These are phyloP conservation scores for Periconia macrospinosa DNA, from an alignment of 2,329 filamentous ascomycete genomes.

Conservation along the genomic window DNA sequence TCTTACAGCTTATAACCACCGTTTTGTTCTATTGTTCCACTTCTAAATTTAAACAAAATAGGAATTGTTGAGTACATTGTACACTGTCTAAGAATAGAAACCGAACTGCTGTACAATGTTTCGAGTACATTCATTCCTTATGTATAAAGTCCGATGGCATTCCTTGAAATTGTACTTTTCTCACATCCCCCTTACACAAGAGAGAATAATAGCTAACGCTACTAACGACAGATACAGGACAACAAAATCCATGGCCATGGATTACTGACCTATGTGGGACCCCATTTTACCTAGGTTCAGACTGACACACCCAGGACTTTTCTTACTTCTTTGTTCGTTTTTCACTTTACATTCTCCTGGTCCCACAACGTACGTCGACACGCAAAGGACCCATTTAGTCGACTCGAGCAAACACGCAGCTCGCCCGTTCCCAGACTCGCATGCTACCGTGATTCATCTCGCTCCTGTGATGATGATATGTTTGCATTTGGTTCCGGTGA, in stretches of 20 bases:
- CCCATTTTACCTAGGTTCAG: neutral
- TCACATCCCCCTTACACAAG: neutral
- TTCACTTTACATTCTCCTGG: neutral
- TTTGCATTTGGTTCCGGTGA: neutral
- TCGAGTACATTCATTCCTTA: neutral
- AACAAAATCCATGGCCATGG: neutral
- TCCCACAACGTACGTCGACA: neutral
- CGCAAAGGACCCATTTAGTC: neutral
- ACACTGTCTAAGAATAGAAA: neutral
- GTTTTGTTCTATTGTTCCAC: too few species aligned
- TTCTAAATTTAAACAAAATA: too few species aligned
- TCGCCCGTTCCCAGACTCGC: neutral
- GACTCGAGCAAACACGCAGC: slow-evolving; percentile 1
- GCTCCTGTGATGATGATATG: neutral
- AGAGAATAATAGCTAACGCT: neutral
- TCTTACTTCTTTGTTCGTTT: neutral
- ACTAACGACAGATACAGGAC: neutral
- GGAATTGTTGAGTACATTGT: too few species aligned
- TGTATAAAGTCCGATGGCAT: neutral
- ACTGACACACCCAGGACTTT: neutral
- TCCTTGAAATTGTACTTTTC: neutral
- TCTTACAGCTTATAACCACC: too few species aligned
- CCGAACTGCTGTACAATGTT: too few species aligned
- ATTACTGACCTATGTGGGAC: neutral
- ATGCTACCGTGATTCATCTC: neutral